Conservation (phyloP, 1,284 basidiomycete species). For the Malassezia restricta region DNA sequence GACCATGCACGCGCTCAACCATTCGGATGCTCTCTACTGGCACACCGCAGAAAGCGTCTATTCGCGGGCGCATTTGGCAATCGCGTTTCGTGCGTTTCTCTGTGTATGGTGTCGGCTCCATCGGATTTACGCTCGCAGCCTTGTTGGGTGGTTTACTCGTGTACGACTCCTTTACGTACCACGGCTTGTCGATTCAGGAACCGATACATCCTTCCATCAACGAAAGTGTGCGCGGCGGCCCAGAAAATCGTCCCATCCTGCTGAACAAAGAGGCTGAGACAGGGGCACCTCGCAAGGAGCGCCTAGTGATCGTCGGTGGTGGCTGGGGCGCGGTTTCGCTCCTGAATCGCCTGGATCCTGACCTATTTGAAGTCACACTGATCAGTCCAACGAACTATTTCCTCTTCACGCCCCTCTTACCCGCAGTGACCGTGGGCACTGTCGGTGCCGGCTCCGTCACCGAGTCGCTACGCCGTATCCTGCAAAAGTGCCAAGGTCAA, state of each 20-base stretch:
- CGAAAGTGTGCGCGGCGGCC: conserved; percentile 29
- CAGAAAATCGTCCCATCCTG: conserved; percentile 39
- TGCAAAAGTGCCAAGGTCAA: conserved; percentile 32
- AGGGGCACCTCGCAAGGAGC: conserved; percentile 21
- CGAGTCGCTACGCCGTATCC: conserved; percentile 39
- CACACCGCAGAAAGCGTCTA: too few species aligned
- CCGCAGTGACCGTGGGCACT: conserved; percentile 41
- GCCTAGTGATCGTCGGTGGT: conserved; percentile 44
- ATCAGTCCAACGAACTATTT: conserved; percentile 45
- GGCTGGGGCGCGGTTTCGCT: conserved; percentile 44
- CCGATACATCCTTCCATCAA: neutral
- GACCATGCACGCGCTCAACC: too few species aligned
- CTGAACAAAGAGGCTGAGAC: too few species aligned
- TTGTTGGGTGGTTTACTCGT: conserved; percentile 5
- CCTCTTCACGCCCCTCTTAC: conserved; percentile 43
- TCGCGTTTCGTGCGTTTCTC: conserved; percentile 11
- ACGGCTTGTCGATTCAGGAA: neutral
- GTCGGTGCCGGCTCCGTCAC: conserved; percentile 42
- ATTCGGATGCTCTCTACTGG: too few species aligned
- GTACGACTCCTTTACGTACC: conserved; percentile 14
- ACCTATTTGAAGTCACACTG: conserved; percentile 40
- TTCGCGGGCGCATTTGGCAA: neutral
- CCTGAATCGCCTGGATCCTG: conserved; percentile 32
- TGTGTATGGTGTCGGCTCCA: neutral
- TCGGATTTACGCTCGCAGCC: neutral